These are phyloP conservation scores for Yamadazyma atmosphaerica DNA, from an alignment of 1,139 yeast genomes.

Conservation along the genomic window DNA sequence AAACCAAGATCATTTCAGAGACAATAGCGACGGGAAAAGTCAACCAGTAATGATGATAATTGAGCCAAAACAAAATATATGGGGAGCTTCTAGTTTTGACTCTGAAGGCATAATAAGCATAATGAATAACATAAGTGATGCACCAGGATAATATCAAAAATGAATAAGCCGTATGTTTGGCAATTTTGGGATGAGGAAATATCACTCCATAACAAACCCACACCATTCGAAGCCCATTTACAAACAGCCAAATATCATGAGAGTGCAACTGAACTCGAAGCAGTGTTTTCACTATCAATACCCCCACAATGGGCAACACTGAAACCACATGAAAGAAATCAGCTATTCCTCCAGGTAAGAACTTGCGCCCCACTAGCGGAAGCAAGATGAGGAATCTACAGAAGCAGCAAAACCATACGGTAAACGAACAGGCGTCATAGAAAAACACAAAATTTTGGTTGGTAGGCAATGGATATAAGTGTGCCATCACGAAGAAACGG, in stretches of 20 bases:
- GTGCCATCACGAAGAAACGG: slow-evolving; percentile 18
- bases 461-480: slow-evolving; percentile 37
- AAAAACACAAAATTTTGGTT: slow-evolving; percentile 34
- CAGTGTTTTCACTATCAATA: slow-evolving; percentile 23
- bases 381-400: slow-evolving; percentile 51
- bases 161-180: slow-evolving; percentile 51
- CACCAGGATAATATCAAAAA: slow-evolving; percentile 49
- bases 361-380: slow-evolving; percentile 62
- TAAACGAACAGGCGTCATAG: slow-evolving; percentile 36
- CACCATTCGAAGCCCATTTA: slow-evolving; percentile 34
- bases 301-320: slow-evolving; percentile 31
- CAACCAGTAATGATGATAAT: slow-evolving; percentile 41
- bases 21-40: slow-evolving; percentile 46
- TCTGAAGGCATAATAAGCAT: slow-evolving; percentile 49
- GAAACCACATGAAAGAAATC: slow-evolving; percentile 56
- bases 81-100: slow-evolving; percentile 41
- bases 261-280: slow-evolving; percentile 10
- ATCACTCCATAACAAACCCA: slow-evolving; percentile 49
- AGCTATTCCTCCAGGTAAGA: slow-evolving; percentile 70
- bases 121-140: slow-evolving; percentile 40
- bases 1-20: slow-evolving; percentile 54
- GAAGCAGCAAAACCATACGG: slow-evolving; percentile 55
- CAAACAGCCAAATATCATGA: slow-evolving; percentile 28
- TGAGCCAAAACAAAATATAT: slow-evolving; percentile 34
- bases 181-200: slow-evolving; percentile 48